These are phyloP conservation scores for Pseudognaphalium luteoalbum DNA, from an alignment of 129 eudicot genomes.

Conservation along the genomic window DNA sequence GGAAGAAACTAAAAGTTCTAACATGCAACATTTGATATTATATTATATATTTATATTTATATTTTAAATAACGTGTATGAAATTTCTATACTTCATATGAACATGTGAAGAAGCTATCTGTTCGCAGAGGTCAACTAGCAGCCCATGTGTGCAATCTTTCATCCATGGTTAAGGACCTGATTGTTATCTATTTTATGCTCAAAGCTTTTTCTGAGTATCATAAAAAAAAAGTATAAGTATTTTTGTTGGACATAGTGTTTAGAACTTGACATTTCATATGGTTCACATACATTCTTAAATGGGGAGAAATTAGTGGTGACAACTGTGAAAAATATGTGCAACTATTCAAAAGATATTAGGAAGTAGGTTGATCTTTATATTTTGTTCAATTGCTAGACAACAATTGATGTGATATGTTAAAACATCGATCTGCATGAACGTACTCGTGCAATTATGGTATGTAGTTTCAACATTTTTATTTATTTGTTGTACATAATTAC, in stretches of 20 bases:
- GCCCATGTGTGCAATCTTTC: slow-evolving; percentile 26
- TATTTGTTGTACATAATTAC: too few relatives aligned
- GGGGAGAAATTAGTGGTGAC: neutral
- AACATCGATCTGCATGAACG: too few relatives aligned
- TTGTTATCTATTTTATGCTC: neutral
- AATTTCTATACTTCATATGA: neutral
- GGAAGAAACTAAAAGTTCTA: neutral
- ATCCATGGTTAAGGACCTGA: neutral
- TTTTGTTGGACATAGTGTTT: neutral
- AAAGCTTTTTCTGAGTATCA: too few relatives aligned
- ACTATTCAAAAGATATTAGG: neutral
- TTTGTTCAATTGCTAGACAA: too few relatives aligned
- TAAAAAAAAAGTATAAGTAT: too few relatives aligned
- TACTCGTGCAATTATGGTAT: too few relatives aligned
- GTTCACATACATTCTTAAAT: neutral
- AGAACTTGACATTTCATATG: neutral
- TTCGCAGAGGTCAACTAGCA: slow-evolving; percentile 32
- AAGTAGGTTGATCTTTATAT: too few relatives aligned
- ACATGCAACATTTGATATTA: neutral
- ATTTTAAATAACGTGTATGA: neutral
- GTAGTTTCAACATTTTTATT: neutral
- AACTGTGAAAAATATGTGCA: neutral
- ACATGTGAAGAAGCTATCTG: neutral
- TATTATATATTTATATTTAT: too few relatives aligned
- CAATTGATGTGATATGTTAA: too few relatives aligned